Conservation (phyloP, 2,329 filamentous ascomycete genomes). For the Verticillium klebahnii region DNA sequence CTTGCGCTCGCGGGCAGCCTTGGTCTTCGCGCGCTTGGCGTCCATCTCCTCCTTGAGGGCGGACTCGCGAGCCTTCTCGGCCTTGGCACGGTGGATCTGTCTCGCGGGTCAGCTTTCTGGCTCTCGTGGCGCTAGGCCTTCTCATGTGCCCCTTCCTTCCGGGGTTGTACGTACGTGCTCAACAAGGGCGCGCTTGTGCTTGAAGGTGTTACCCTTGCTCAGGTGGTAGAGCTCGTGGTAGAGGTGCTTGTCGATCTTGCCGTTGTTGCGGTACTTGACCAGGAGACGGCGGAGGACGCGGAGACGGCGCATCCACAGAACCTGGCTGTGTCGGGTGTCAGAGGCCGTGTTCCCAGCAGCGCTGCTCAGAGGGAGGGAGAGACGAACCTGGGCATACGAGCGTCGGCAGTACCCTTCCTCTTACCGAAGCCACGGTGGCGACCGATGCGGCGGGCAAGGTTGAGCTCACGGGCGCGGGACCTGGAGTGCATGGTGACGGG, state of each 20-base stretch:
- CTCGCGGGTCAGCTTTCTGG: conserved; percentile 2
- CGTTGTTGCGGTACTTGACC: conserved; percentile 99
- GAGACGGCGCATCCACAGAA: conserved; percentile 99
- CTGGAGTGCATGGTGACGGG: conserved; percentile 99
- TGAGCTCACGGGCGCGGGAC: conserved; percentile 91
- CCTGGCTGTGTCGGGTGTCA: conserved; percentile 59
- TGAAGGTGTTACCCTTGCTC: conserved; percentile 99
- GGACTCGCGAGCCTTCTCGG: conserved; percentile 96
- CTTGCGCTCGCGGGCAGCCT: conserved; percentile 99
- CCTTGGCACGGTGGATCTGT: conserved; percentile 99
- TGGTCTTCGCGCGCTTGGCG: conserved; percentile 99
- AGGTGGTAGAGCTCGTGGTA: conserved; percentile 99
- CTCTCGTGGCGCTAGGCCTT: not conserved
- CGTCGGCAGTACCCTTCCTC: conserved; percentile 99
- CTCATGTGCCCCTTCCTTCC: not conserved
- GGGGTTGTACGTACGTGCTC: conserved; percentile 82
- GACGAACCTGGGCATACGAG: conserved; percentile 94
- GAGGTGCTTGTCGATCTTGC: conserved; percentile 99
- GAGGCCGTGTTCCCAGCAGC: not conserved
- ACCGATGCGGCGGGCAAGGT: conserved; percentile 88
- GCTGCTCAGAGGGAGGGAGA: not conserved
- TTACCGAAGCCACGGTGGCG: conserved; percentile 99
- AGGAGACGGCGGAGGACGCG: conserved; percentile 98
- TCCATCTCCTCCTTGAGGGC: conserved; percentile 99
- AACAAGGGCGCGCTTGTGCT: conserved; percentile 99